Base-by-base conservation (phyloP, 305 asterid species). In the Solanum hybrid region DNA sequence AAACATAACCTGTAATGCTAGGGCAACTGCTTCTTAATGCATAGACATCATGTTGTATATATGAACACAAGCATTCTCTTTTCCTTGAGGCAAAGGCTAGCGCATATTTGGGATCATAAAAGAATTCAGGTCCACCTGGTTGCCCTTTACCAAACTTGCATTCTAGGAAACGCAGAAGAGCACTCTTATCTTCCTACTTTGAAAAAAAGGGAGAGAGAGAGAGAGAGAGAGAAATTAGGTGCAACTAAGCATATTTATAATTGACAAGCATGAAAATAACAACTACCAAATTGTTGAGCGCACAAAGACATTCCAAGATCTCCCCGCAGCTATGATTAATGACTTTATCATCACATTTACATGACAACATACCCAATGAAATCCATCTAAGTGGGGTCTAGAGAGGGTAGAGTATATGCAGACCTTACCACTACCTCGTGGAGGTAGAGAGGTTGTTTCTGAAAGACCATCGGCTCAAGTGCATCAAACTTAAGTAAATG, bases 1-100 rank as follows among this genome's bases (percentile, higher is more conserved):
- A 13, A 38, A 39, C 68, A 81, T 68, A 81, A 95, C 98, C 97
- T 96, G 98, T 81, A 97, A 92, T 90, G 99, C 99, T 92, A 97
- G 98, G 90, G 99, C 96, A 92, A 97, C 99, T 39, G 98, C 98
- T 93, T 96, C 99, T 95, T 97, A 98, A 91, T 96, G 99, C 99
- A 97, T 97, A 76, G 98, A 96, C 99, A 96, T 95, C 99, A 96
- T 96, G 93, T 98, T 96, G 90, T 96, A 96, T 90, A 96, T 95
- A 90, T 97, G 98, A 92, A 97, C 99, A 90, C 99, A 95, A 89
- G 99, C 96, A 97, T 97, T 91, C 98, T 91, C 90, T 92, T 96
- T 91, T 96, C 96, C 93, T 97, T 96, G 82, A 96, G 95, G 91
- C 99, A 97, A 90, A 96, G 98, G 90, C 99, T 93, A 97, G 92